Evolutionary conservation across 345 rosid species (phyloP).

Genomic region (Eucalyptus pauciflora): DNA sequence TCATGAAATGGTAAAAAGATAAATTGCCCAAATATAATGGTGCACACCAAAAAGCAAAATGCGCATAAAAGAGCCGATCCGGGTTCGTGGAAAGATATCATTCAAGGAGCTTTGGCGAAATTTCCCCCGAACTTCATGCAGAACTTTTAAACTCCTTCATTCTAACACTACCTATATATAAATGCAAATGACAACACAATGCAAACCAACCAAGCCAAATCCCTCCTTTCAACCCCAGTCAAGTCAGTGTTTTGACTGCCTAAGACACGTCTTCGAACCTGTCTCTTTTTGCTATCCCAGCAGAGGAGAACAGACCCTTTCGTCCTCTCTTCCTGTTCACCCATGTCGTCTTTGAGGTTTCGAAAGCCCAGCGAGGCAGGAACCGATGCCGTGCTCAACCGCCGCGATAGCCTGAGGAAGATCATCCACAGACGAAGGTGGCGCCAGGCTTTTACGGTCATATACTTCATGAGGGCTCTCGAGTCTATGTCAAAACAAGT

Average conservation of each 20-base stretch:
- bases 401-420: rapidly evolving
- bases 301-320: neutral
- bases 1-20: too few species aligned
- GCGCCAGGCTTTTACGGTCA: neutral
- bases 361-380: neutral
- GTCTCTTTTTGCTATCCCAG: rapidly evolving
- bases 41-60: too few species aligned
- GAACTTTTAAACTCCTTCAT: neutral
- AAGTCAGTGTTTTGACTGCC: neutral
- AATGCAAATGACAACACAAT: neutral
- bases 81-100: neutral
- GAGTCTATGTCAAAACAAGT: neutral
- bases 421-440: neutral
- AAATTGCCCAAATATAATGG: too few species aligned
- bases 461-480: neutral
- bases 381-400: rapidly evolving
- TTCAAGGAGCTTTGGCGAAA: neutral
- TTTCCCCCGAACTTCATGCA: neutral
- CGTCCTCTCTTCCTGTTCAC: rapidly evolving
- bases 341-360: neutral
- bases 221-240: neutral
- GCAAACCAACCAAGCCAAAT: neutral
- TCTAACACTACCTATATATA: neutral
- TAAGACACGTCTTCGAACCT: neutral
- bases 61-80: too few species aligned